Percentiles rank a stretch among this genome's conserved stretches.
phyloP scores from a whole-genome alignment of 306 rosid genomes.

The Psophocarpus tetragonolobus region DNA sequence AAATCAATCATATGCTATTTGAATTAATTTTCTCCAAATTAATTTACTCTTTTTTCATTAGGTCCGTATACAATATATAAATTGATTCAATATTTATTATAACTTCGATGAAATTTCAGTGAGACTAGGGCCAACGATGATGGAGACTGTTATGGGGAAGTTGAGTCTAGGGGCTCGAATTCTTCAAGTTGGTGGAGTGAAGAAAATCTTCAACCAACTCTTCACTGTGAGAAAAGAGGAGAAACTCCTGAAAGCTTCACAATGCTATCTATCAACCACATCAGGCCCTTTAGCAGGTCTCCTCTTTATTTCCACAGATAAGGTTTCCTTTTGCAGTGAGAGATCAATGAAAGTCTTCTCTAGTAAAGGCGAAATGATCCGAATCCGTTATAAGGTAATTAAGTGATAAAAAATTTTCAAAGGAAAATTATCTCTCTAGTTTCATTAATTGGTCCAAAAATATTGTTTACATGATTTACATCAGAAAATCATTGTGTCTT shows the following conservation, averaged over 20 bases:
- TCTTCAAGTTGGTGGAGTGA: conserved; percentile 12
- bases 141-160: background rate
- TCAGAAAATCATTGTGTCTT: background rate
- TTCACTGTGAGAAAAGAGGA: background rate
- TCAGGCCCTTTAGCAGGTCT: conserved; percentile 24
- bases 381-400: background rate
- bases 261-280: conserved; percentile 24
- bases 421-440: background rate
- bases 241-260: background rate
- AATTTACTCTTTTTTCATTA: background rate
- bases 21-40: background rate
- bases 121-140: background rate
- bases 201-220: background rate
- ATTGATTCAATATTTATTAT: background rate
- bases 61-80: background rate
- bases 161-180: background rate
- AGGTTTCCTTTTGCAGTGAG: conserved; percentile 9
- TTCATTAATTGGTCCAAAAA: background rate
- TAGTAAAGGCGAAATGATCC: background rate
- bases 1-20: background rate
- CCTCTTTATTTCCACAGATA: conserved; percentile 2
- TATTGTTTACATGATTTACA: background rate
- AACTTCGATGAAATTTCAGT: background rate
- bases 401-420: background rate
- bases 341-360: conserved; percentile 5